Conservation (phyloP, 2,329 filamentous ascomycete genomes). For the Didymella keratinophila region DNA sequence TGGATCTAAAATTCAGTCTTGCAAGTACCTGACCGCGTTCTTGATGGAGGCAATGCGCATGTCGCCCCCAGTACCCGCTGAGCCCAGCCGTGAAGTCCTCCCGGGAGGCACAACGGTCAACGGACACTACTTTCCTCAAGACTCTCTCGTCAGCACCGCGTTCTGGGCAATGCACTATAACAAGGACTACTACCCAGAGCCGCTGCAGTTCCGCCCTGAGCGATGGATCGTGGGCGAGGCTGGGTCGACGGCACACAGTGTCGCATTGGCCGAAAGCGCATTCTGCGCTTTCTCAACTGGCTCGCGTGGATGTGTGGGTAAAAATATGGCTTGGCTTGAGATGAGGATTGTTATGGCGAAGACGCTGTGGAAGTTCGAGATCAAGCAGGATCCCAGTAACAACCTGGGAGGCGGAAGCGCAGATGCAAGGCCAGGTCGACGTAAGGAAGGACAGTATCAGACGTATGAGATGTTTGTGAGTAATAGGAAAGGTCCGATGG, state of each 20-base stretch:
- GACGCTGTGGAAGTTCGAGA: constrained; percentile 38
- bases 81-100: constrained; percentile 28
- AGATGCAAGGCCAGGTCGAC: constrained; percentile 28
- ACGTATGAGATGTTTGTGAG: constrained; percentile 41
- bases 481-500: constrained; percentile 45
- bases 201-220: constrained; percentile 27
- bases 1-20: constrained; percentile 17
- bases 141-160: constrained; percentile 29
- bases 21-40: constrained; percentile 27
- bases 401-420: constrained; percentile 35
- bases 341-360: constrained; percentile 36
- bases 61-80: constrained; percentile 21
- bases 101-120: constrained; percentile 28
- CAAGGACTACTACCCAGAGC: constrained; percentile 27
- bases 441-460: constrained; percentile 35
- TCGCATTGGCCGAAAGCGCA: constrained; percentile 24
- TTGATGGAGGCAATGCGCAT: constrained; percentile 30
- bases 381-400: constrained; percentile 29
- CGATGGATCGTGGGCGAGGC: constrained; percentile 29
- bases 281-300: constrained; percentile 37
- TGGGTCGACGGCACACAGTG: constrained; percentile 20
- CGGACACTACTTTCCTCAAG: constrained; percentile 26
- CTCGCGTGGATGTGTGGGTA: constrained; percentile 38
- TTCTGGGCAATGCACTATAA: constrained; percentile 30
- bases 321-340: constrained; percentile 39